Evolutionary conservation across 768 basidiomycete genomes (phyloP), one percentile per base, ranked within the genome.

Genomic region (Wakefieldia striispora): DNA sequence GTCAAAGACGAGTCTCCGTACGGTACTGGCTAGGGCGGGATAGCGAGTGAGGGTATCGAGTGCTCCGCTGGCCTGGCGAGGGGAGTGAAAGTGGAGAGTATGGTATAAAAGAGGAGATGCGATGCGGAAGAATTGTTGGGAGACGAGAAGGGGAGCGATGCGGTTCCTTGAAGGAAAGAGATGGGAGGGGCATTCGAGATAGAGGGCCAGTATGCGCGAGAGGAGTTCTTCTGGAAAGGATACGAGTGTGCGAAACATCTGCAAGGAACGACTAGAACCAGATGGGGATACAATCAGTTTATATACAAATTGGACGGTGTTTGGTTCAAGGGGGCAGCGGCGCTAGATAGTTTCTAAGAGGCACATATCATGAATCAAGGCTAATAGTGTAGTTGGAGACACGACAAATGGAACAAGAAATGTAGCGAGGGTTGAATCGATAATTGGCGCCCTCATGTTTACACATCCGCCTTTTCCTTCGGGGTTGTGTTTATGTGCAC

Each of bases 41-140:
- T 70, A 63, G 5, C 45, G 55, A 0, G 54, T 44, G 31, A 84
- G 70, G 0, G 76, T 70, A 16, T 53, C 57, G n/a, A 67, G 60
- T 12, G 76, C 71, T 9, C 62, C 53, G 11, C 57, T 53, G 1
- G 80, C 66, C 20, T 82, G 76, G 11, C 44, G 31, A 0, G 72
- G 52, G 0, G 76, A 70, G 33, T 61, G 67, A 39, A 86, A 59
- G 56, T 72, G 69, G 37, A 86, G 51, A 37, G 73, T 71, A 59
- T 77, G 71, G 69, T 85, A 85, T 53, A 81, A 73, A 12, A 83
- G 70, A 2, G 83, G 83, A 0, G 75, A 74, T 2, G 72, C 74
- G 51, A 86, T 83, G 50, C 85, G 75, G 38, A 74, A 64, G 68
- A 84, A 81, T 20, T 68, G 59, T 34, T 65, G 75, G 43, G 67